Evolutionary conservation across 345 rosid genomes (phyloP).

Genomic region (Citrus trifoliata): DNA sequence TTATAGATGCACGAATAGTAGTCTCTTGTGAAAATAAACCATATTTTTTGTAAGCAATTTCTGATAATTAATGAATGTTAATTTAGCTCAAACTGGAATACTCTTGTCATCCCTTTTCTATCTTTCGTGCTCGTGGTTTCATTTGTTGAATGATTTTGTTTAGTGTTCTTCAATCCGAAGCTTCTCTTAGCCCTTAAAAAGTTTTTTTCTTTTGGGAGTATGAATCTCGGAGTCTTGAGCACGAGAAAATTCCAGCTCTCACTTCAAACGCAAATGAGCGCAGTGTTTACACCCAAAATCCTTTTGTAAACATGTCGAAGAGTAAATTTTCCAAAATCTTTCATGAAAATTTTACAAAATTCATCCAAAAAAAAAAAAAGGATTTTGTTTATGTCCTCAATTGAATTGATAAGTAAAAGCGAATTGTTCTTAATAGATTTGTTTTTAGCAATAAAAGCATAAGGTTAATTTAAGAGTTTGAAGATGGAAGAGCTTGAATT

Average conservation of each 20-base stretch:
- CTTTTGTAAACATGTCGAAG: too few relatives aligned
- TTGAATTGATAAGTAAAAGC: background rate
- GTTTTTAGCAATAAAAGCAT: too few relatives aligned
- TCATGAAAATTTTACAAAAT: too few relatives aligned
- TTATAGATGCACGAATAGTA: conserved; percentile 7
- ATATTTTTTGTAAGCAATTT: background rate
- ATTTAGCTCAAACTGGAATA: background rate
- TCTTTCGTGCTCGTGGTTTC: background rate
- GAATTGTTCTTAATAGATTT: background rate
- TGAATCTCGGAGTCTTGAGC: background rate
- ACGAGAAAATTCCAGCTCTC: too few relatives aligned
- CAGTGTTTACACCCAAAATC: too few relatives aligned
- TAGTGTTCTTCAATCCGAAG: background rate
- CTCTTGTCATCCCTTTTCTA: background rate
- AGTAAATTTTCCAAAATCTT: too few relatives aligned
- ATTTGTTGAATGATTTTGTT: background rate
- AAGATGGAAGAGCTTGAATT: too few relatives aligned
- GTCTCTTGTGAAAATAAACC: background rate
- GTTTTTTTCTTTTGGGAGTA: background rate
- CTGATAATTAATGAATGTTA: background rate
- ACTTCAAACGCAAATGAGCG: too few relatives aligned
- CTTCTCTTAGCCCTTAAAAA: background rate
- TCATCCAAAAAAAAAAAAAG: too few relatives aligned
- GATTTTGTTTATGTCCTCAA: background rate
- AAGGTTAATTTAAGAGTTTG: too few relatives aligned